These are phyloP conservation scores for Boletus rubescentipes DNA, from an alignment of 768 basidiomycete genomes.

Conservation along the genomic window DNA sequence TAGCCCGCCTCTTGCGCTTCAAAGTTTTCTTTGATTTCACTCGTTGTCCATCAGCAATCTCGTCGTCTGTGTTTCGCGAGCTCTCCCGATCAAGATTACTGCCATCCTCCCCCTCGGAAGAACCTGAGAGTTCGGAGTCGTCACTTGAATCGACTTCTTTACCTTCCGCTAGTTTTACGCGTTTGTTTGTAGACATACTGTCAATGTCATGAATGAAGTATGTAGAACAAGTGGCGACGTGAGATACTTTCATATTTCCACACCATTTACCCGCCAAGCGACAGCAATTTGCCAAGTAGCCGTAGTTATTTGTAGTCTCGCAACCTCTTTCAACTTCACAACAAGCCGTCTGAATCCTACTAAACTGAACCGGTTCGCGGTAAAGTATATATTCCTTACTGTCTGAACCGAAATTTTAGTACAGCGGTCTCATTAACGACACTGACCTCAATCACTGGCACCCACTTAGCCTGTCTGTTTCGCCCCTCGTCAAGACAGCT, in stretches of 20 bases:
- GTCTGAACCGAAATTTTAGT: slow-evolving; percentile 20
- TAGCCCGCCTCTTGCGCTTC: slow-evolving; percentile 83
- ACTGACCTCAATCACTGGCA: slow-evolving; percentile 5
- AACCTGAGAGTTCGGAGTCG: slow-evolving; percentile 7
- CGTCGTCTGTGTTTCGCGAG: slow-evolving; percentile 58
- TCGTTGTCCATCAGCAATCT: slow-evolving; percentile 53
- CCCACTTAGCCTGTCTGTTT: slow-evolving; percentile 8
- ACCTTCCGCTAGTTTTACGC: slow-evolving; percentile 42
- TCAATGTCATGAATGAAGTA: slow-evolving; percentile 3
- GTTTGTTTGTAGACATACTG: slow-evolving; percentile 55
- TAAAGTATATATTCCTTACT: slow-evolving; percentile 7
- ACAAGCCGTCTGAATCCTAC: not conserved
- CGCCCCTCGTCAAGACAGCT: slow-evolving; percentile 4
- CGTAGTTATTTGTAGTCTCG: slow-evolving; percentile 1
- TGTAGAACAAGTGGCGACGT: not conserved
- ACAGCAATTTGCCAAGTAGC: not conserved
- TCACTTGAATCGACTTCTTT: slow-evolving; percentile 11
- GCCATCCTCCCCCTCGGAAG: slow-evolving; percentile 12
- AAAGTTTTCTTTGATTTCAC: slow-evolving; percentile 75
- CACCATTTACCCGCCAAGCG: not conserved
- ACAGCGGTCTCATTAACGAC: slow-evolving; percentile 3
- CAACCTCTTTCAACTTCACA: slow-evolving; percentile 6
- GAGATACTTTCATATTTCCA: not conserved
- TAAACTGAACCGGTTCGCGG: slow-evolving; percentile 4
- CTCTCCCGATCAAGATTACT: slow-evolving; percentile 19